These are phyloP conservation scores for Zygosaccharomyces kombuchaensis DNA, from an alignment of 805 yeast genomes.

Conservation along the genomic window DNA sequence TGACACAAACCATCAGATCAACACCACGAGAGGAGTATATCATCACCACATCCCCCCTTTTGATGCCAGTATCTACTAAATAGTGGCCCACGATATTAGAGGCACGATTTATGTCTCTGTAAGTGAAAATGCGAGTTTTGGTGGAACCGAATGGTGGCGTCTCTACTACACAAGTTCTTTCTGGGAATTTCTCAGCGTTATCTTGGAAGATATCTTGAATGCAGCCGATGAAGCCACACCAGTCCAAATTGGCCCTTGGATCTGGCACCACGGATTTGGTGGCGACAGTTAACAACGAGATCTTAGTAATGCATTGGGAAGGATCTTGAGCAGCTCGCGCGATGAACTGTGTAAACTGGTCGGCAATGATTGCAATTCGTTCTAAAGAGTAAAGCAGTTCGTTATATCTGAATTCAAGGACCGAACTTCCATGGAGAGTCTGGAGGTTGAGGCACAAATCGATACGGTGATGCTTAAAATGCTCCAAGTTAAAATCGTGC, in stretches of 20 bases:
- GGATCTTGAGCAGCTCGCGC: conserved; percentile 38
- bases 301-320: conserved; percentile 48
- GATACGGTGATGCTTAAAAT: conserved; percentile 38
- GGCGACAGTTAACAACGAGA: conserved; percentile 63
- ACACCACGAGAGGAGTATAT: conserved; percentile 97
- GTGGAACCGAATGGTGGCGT: conserved; percentile 59
- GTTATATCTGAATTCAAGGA: conserved; percentile 50
- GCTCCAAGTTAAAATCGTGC: conserved; percentile 37
- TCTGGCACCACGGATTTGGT: conserved; percentile 69
- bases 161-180: conserved; percentile 87
- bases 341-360: conserved; percentile 62
- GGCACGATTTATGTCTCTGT: conserved; percentile 84
- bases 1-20: conserved; percentile 91
- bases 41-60: conserved; percentile 93
- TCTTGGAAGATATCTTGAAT: conserved; percentile 92
- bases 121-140: conserved; percentile 69
- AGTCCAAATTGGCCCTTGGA: conserved; percentile 81
- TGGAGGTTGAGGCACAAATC: conserved; percentile 41
- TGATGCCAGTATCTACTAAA: conserved; percentile 72
- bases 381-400: conserved; percentile 65
- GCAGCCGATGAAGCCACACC: conserved; percentile 90
- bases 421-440: conserved; percentile 10
- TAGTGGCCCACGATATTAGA: conserved; percentile 92
- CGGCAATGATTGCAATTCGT: conserved; percentile 64
- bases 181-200: conserved; percentile 82